These are phyloP conservation scores for Apiospora hydei DNA, from an alignment of 2,329 filamentous ascomycete species.

Conservation along the genomic window DNA sequence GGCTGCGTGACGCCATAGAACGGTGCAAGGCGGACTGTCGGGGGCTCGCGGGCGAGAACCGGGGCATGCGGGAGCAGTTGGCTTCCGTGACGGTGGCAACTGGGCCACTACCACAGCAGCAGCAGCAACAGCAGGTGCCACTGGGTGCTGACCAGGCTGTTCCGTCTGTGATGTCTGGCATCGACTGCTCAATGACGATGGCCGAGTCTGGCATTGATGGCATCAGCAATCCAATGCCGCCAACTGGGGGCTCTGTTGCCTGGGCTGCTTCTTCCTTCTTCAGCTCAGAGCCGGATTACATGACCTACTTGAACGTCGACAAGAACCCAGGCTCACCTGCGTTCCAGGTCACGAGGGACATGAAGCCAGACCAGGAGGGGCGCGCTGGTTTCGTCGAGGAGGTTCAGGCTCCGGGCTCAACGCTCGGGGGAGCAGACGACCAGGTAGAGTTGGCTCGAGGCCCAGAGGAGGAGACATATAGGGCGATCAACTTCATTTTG, in stretches of 20 bases:
- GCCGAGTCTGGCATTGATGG: neutral
- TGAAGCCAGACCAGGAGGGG: neutral
- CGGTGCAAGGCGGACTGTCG: conserved; percentile 48
- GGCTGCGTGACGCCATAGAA: conserved; percentile 56
- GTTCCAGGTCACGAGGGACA: conserved; percentile 48
- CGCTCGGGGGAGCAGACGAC: neutral
- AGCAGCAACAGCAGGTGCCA: too few species aligned
- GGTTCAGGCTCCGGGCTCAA: neutral
- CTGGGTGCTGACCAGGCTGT: neutral
- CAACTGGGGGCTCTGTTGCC: neutral
- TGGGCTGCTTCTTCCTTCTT: too few species aligned
- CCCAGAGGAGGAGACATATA: conserved; percentile 47
- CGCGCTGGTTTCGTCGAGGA: neutral
- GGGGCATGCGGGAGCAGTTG: conserved; percentile 48
- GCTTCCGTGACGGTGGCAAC: conserved; percentile 25
- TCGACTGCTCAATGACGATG: neutral
- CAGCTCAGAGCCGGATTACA: neutral
- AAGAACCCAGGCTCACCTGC: conserved; percentile 50
- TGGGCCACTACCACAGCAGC: neutral
- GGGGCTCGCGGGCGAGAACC: conserved; percentile 51
- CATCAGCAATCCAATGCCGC: neutral
- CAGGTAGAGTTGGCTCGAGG: neutral
- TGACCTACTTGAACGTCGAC: neutral
- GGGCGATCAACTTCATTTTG: conserved; percentile 61
- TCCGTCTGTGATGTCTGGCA: neutral